phyloP scores from a whole-genome alignment of 75 land plant species.

The Picea sitchensis region DNA sequence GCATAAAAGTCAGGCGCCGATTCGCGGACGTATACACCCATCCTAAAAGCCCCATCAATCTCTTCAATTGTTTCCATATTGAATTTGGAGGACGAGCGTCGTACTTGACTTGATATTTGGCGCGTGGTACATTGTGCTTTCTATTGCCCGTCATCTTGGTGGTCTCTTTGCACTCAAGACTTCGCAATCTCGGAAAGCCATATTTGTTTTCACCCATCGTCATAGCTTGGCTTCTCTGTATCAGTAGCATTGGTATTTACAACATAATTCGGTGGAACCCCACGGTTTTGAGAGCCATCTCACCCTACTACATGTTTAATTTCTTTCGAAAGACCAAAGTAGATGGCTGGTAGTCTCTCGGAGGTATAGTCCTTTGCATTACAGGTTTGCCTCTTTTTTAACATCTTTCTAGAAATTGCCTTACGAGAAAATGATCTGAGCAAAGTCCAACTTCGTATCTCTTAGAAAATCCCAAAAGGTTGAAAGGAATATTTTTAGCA shows the following conservation, averaged over 20 bases:
- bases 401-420: no score
- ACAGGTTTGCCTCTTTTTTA: constrained; percentile 40
- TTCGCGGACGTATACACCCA: no score
- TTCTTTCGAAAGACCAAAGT: constrained; percentile 43
- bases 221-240: constrained; percentile 66
- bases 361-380: constrained; percentile 65
- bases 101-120: not conserved
- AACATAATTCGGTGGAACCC: constrained; percentile 70
- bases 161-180: constrained; percentile 72
- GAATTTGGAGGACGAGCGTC: not conserved
- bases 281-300: constrained; percentile 44
- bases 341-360: constrained; percentile 78
- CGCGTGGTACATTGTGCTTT: constrained; percentile 31
- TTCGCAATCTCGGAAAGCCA: constrained; percentile 68
- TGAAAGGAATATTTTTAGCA: no score
- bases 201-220: constrained; percentile 71
- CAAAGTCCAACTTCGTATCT: not conserved
- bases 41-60: no score
- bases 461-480: not conserved
- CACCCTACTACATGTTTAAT: constrained; percentile 62
- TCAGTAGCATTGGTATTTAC: constrained; percentile 56
- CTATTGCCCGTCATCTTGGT: no score
- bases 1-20: not conserved
- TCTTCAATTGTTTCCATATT: not conserved
- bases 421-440: no score